Evolutionary conservation across 2,329 filamentous ascomycete species (phyloP).

Genomic region (Daldinia sp.): DNA sequence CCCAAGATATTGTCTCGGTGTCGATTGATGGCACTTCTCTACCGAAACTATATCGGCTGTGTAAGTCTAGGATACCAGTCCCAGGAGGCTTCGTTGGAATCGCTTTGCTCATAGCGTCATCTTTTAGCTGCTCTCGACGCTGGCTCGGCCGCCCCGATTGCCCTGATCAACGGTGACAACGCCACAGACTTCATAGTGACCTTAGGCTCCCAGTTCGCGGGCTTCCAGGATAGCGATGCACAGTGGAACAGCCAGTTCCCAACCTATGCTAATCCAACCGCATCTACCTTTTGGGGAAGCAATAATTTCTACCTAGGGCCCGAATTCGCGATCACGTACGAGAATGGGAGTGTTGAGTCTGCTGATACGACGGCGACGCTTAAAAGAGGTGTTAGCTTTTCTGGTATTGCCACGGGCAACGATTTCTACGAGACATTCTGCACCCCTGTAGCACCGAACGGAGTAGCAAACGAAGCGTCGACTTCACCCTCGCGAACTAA

Average conservation of each 20-base stretch:
- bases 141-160: conserved; percentile 53
- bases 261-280: conserved; percentile 39
- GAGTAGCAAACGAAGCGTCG: background rate
- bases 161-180: conserved; percentile 64
- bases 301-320: conserved; percentile 42
- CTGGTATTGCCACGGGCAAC: conserved; percentile 46
- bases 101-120: conserved; percentile 23
- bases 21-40: conserved; percentile 66
- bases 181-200: conserved; percentile 58
- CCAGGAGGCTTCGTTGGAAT: background rate
- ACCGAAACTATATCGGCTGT: conserved; percentile 64
- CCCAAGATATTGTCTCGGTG: conserved; percentile 61
- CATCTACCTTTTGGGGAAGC: conserved; percentile 37
- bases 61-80: conserved; percentile 42
- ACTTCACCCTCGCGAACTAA: conserved; percentile 1
- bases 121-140: conserved; percentile 35
- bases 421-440: conserved; percentile 50
- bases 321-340: conserved; percentile 47
- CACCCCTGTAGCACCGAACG: conserved; percentile 35
- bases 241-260: conserved; percentile 54
- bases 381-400: conserved; percentile 39
- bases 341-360: conserved; percentile 44
- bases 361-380: conserved; percentile 39
- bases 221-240: conserved; percentile 64
- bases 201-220: conserved; percentile 54